Evolutionary conservation across 345 rosid genomes (phyloP).

Genomic region (Gossypium longicalyx): DNA sequence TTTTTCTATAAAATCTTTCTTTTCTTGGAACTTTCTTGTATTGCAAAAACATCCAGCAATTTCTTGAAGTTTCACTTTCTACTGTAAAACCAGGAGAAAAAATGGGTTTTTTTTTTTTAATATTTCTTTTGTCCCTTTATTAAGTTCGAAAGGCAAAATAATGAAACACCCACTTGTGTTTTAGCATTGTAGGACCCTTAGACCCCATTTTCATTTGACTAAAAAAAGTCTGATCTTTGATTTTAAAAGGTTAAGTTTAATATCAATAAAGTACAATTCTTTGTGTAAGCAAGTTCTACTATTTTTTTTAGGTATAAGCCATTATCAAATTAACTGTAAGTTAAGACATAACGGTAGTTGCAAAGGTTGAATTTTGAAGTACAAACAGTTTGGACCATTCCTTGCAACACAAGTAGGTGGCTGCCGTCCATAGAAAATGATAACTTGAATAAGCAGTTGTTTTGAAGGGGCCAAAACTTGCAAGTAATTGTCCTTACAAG

Average conservation of each 20-base stretch:
- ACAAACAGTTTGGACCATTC: background rate
- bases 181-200: background rate
- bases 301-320: background rate
- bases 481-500: background rate
- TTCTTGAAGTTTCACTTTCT: background rate
- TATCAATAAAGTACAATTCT: background rate
- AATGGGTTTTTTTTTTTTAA: background rate
- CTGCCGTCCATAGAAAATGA: slow-evolving; percentile 6
- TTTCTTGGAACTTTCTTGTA: background rate
- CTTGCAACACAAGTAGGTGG: background rate
- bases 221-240: background rate
- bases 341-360: background rate
- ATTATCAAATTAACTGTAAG: background rate
- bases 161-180: slow-evolving; percentile 9
- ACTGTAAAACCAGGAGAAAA: background rate
- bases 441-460: background rate
- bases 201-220: background rate
- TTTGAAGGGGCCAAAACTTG: no score
- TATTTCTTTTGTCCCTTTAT: slow-evolving; percentile 14
- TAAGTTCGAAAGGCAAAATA: slow-evolving; percentile 37
- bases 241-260: background rate
- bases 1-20: background rate
- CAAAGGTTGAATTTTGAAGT: slow-evolving; percentile 3
- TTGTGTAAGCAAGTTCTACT: background rate
- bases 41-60: background rate